Evolutionary conservation across 495 filamentous ascomycete genomes (phyloP).

Genomic region (Baudoinia panamericana): DNA sequence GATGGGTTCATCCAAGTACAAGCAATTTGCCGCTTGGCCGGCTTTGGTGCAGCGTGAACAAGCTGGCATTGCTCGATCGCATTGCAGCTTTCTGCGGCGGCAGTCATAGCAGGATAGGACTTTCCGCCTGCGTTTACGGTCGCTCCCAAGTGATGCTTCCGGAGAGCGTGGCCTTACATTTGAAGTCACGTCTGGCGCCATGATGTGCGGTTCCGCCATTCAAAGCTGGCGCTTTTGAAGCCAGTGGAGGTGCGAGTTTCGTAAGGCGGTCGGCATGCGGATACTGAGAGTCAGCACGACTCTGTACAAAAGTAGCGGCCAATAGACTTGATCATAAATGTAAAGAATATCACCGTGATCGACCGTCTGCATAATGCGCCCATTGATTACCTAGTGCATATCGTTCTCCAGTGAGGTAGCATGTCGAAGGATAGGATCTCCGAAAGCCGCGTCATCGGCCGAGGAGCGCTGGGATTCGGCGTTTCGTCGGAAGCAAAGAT

Average conservation of each 20-base stretch:
- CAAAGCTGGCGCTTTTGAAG: background rate
- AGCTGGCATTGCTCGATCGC: conserved; percentile 19
- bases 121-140: conserved; percentile 21
- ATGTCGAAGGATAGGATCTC: background rate
- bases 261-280: background rate
- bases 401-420: background rate
- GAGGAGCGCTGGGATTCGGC: background rate
- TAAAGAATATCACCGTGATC: background rate
- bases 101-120: conserved; percentile 22
- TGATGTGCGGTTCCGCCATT: background rate
- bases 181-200: background rate
- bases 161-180: conserved; percentile 3
- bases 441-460: background rate
- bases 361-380: no score
- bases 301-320: background rate
- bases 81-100: conserved; percentile 20
- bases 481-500: background rate
- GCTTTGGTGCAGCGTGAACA: conserved; percentile 19
- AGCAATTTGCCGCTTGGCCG: conserved; percentile 16
- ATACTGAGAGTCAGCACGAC: background rate
- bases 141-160: conserved; percentile 5
- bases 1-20: conserved; percentile 12
- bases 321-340: background rate
- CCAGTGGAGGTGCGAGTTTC: background rate
- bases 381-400: no score